Conservation (phyloP, 345 rosid species). For the Arabidopsis arenosa region DNA sequence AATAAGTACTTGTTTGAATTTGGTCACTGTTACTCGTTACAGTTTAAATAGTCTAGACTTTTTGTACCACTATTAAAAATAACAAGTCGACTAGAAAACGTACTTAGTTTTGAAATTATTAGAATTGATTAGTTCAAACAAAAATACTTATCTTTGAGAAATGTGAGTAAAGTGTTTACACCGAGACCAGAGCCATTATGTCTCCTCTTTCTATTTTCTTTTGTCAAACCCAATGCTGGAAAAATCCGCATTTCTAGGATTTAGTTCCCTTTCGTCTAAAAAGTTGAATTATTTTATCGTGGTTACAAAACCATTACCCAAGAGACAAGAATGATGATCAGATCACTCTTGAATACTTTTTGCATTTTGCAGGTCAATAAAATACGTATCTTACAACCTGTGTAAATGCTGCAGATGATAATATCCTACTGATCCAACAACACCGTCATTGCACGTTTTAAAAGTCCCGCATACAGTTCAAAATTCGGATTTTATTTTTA, state of each 20-base stretch:
- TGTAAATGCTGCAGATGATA: not conserved
- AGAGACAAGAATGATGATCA: slow-evolving; percentile 24
- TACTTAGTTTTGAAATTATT: not conserved
- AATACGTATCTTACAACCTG: not conserved
- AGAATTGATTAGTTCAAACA: not conserved
- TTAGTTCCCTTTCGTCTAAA: slow-evolving; percentile 39
- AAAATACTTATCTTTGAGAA: slow-evolving; percentile 11
- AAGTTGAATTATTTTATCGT: slow-evolving; percentile 3
- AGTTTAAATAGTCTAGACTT: not conserved
- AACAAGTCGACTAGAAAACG: not conserved
- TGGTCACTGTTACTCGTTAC: no score
- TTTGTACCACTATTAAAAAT: not conserved
- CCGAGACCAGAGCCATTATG: slow-evolving; percentile 48
- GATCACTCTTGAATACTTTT: slow-evolving; percentile 22
- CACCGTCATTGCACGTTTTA: not conserved
- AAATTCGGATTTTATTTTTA: no score
- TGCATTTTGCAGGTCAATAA: not conserved
- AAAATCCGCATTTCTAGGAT: slow-evolving; percentile 41
- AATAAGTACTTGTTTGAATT: no score
- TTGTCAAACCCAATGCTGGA: slow-evolving; percentile 28
- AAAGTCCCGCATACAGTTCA: not conserved
- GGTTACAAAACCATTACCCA: slow-evolving; percentile 13
- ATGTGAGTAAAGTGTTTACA: slow-evolving; percentile 32
- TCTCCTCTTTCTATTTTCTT: slow-evolving; percentile 27
- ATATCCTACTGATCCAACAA: not conserved